These are phyloP conservation scores for Ophiostoma triangulosporum DNA, from an alignment of 2,329 filamentous ascomycete genomes.

Conservation along the genomic window DNA sequence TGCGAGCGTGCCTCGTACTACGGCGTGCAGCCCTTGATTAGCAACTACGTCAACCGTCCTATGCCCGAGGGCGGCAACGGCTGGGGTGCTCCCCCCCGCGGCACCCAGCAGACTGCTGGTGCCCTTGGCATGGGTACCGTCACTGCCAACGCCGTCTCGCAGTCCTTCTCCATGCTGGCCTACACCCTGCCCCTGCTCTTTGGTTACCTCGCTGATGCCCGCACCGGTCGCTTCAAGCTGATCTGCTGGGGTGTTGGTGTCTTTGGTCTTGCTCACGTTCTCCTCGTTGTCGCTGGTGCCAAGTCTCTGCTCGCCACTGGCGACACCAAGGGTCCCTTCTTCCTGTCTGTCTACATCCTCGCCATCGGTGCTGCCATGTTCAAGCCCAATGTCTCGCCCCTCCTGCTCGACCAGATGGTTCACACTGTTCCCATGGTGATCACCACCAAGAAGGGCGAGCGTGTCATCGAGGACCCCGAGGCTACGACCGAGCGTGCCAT, in stretches of 20 bases:
- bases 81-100: slow-evolving; percentile 28
- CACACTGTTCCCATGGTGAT: slow-evolving; percentile 44
- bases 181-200: slow-evolving; percentile 43
- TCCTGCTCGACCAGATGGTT: slow-evolving; percentile 58
- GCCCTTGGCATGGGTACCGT: slow-evolving; percentile 45
- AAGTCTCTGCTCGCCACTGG: slow-evolving; percentile 29
- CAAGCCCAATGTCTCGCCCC: slow-evolving; percentile 65
- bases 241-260: slow-evolving; percentile 57
- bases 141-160: slow-evolving; percentile 35
- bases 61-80: slow-evolving; percentile 40
- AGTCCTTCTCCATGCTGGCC: slow-evolving; percentile 43
- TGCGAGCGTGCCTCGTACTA: slow-evolving; percentile 72
- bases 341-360: slow-evolving; percentile 44
- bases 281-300: slow-evolving; percentile 49
- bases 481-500: slow-evolving; percentile 56
- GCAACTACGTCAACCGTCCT: slow-evolving; percentile 47
- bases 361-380: slow-evolving; percentile 63
- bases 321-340: slow-evolving; percentile 37
- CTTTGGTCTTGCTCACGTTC: slow-evolving; percentile 53
- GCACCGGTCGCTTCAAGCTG: slow-evolving; percentile 56
- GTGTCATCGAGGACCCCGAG: slow-evolving; percentile 57
- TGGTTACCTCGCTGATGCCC: slow-evolving; percentile 50
- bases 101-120: slow-evolving; percentile 36
- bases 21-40: slow-evolving; percentile 54
- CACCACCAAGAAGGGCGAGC: slow-evolving; percentile 40